phyloP scores from a whole-genome alignment of 805 yeast species.

The Teunomyces atbi region DNA sequence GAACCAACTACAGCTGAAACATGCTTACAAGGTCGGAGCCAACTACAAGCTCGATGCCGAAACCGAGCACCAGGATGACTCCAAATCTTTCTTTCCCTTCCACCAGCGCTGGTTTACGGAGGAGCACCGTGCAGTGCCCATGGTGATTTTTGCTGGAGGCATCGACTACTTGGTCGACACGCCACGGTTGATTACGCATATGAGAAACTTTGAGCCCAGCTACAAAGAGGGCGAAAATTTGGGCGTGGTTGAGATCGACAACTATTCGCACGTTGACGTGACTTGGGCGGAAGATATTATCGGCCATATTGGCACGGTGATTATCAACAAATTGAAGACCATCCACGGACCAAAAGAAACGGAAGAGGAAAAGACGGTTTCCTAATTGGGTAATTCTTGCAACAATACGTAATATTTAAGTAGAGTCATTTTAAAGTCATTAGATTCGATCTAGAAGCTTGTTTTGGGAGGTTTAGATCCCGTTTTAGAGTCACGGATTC shows the following conservation, averaged over 20 bases:
- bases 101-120: conserved; percentile 53
- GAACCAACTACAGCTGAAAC: conserved; percentile 33
- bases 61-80: conserved; percentile 46
- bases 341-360: conserved; percentile 2
- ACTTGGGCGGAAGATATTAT: conserved; percentile 85
- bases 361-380: not conserved
- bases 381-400: not conserved
- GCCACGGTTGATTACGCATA: conserved; percentile 58
- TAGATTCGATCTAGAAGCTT: no score
- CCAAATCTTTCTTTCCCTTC: conserved; percentile 53
- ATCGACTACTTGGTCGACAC: conserved; percentile 81
- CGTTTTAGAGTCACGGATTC: not conserved
- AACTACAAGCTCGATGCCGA: conserved; percentile 4
- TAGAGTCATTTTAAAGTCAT: no score
- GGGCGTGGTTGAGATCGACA: conserved; percentile 46
- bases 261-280: conserved; percentile 86
- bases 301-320: conserved; percentile 55
- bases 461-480: no score
- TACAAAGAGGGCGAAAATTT: conserved; percentile 36
- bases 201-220: conserved; percentile 55
- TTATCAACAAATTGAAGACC: conserved; percentile 12
- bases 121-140: conserved; percentile 42
- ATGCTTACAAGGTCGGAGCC: conserved; percentile 22
- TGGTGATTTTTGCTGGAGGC: conserved; percentile 69
- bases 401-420: not conserved